Conservation (phyloP, 2,329 filamentous ascomycete genomes). For the Diaporthe citriasiana region DNA sequence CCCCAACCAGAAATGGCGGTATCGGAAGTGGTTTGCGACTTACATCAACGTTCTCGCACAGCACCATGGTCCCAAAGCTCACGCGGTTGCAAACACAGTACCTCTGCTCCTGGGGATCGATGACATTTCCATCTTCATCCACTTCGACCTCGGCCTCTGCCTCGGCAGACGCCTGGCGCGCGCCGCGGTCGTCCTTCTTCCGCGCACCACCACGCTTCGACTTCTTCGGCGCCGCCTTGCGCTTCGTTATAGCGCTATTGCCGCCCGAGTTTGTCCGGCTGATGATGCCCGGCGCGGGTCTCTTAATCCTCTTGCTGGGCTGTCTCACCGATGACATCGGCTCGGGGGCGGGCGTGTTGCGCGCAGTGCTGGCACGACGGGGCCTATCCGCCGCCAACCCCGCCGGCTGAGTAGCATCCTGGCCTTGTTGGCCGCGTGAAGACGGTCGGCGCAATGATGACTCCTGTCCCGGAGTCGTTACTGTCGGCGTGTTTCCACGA, state of each 20-base stretch:
- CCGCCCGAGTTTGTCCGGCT: constrained; percentile 72
- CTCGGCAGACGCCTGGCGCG: constrained; percentile 53
- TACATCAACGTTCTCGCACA: constrained; percentile 83
- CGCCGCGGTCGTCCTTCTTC: constrained; percentile 63
- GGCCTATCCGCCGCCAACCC: constrained; percentile 67
- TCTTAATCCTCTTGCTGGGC: constrained; percentile 72
- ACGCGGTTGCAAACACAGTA: constrained; percentile 87
- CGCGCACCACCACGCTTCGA: constrained; percentile 60
- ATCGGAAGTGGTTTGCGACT: constrained; percentile 52
- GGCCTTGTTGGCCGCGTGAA: constrained; percentile 67
- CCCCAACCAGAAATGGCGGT: neutral
- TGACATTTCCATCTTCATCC: constrained; percentile 76
- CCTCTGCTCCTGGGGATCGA: constrained; percentile 81
- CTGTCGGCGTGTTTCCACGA: constrained; percentile 47
- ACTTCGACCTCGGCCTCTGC: constrained; percentile 70
- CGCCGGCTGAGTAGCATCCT: constrained; percentile 59
- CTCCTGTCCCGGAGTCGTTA: constrained; percentile 53
- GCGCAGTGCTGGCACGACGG: constrained; percentile 69
- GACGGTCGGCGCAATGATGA: constrained; percentile 59
- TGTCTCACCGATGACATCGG: constrained; percentile 51
- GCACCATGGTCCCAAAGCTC: constrained; percentile 87
- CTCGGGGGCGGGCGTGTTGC: constrained; percentile 70
- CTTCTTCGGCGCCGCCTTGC: constrained; percentile 78
- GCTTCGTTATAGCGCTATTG: constrained; percentile 76
- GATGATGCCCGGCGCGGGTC: constrained; percentile 80